Conservation (phyloP, 495 filamentous ascomycete species). For the Haplographium delicatum region DNA sequence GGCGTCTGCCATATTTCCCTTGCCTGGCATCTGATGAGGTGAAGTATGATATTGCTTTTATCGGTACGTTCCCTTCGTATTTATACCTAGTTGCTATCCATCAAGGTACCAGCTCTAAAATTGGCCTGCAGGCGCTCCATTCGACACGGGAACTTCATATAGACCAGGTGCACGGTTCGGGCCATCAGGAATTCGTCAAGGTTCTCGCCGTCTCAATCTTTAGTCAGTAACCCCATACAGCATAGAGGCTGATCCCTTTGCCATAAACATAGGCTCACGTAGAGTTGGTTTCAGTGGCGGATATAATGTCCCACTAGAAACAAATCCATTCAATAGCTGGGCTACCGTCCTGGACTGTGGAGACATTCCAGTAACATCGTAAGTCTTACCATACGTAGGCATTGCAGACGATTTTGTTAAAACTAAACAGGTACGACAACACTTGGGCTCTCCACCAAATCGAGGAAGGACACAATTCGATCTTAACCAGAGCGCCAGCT, state of each 20-base stretch:
- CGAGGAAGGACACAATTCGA: slow-evolving; percentile 54
- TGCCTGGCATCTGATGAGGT: slow-evolving; percentile 63
- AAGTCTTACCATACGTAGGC: background rate
- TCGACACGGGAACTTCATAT: slow-evolving; percentile 66
- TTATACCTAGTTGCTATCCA: slow-evolving; percentile 1
- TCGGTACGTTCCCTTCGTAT: slow-evolving; percentile 43
- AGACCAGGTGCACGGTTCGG: slow-evolving; percentile 81
- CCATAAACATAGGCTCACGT: slow-evolving; percentile 23
- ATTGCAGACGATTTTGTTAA: slow-evolving; percentile 2
- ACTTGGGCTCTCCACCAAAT: slow-evolving; percentile 70
- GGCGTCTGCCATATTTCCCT: slow-evolving; percentile 69
- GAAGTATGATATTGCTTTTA: slow-evolving; percentile 76
- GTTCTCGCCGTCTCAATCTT: slow-evolving; percentile 48
- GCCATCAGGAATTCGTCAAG: slow-evolving; percentile 74
- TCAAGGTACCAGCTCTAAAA: slow-evolving; percentile 17
- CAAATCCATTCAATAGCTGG: slow-evolving; percentile 62
- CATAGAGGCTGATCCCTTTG: slow-evolving; percentile 24
- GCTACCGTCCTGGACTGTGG: slow-evolving; percentile 70
- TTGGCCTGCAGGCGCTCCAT: slow-evolving; percentile 34
- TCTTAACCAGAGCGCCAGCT: slow-evolving; percentile 44
- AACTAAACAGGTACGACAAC: slow-evolving; percentile 49
- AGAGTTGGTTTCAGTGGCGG: slow-evolving; percentile 31
- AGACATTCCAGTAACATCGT: slow-evolving; percentile 67
- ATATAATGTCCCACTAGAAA: slow-evolving; percentile 39
- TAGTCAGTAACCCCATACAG: slow-evolving; percentile 28